Conservation (phyloP, 352 stramenopile genomes). For the Hyaloperonospora arabidopsidis region DNA sequence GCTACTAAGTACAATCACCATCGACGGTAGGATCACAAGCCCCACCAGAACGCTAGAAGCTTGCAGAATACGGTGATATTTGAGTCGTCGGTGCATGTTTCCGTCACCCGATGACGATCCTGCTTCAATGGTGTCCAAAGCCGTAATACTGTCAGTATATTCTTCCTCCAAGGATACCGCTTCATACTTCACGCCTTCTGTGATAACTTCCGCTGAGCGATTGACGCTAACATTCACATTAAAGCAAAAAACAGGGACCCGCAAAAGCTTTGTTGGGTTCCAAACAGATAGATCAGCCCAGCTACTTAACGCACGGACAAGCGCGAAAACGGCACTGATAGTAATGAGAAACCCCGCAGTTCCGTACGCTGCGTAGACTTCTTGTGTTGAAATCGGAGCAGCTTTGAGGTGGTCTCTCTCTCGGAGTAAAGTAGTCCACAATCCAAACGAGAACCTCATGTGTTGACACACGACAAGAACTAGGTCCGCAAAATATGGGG, state of each 20-base stretch:
- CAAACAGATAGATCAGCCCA: slow-evolving; percentile 17
- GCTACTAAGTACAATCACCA: neutral
- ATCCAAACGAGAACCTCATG: slow-evolving; percentile 36
- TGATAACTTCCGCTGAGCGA: neutral
- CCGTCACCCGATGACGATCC: neutral
- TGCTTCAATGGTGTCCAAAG: neutral
- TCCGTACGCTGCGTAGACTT: slow-evolving; percentile 27
- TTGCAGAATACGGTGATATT: neutral
- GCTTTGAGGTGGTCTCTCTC: slow-evolving; percentile 27
- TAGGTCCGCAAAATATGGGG: slow-evolving; percentile 29
- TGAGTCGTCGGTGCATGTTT: neutral
- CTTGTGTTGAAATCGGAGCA: slow-evolving; percentile 25
- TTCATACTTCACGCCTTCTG: too few species aligned
- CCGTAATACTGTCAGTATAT: neutral
- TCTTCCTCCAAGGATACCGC: too few species aligned
- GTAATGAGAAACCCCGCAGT: slow-evolving; percentile 12
- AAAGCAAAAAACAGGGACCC: neutral
- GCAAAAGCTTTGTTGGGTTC: slow-evolving; percentile 10
- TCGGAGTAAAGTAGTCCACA: slow-evolving; percentile 17
- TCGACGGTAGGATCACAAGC: neutral
- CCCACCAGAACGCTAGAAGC: neutral
- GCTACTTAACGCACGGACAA: slow-evolving; percentile 6
- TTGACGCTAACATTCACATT: neutral
- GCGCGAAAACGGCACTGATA: slow-evolving; percentile 12
- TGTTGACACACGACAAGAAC: slow-evolving; percentile 31